These are phyloP conservation scores for Coffea canephora DNA, from an alignment of 257 asterid genomes.

Conservation along the genomic window DNA sequence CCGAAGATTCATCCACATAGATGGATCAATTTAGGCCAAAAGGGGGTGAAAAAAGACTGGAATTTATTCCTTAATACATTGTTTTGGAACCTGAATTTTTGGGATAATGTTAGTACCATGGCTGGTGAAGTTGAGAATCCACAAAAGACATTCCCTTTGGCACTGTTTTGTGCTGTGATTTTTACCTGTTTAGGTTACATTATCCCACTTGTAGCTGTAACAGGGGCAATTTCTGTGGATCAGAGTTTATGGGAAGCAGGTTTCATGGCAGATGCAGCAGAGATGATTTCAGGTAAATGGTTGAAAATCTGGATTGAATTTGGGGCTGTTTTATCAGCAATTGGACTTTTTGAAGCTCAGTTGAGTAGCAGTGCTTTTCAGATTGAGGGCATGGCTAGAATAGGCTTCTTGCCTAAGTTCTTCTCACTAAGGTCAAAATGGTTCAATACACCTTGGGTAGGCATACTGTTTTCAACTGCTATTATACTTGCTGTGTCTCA, in stretches of 20 bases:
- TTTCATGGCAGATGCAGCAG: conserved; percentile 59
- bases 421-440: conserved; percentile 44
- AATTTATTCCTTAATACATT: conserved; percentile 58
- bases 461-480: conserved; percentile 50
- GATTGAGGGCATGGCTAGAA: conserved; percentile 58
- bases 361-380: conserved; percentile 59
- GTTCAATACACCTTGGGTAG: conserved; percentile 51
- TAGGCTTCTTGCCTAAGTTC: conserved; percentile 40
- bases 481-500: conserved; percentile 54
- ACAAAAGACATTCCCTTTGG: conserved; percentile 47
- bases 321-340: conserved; percentile 57
- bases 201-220: conserved; percentile 65
- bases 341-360: conserved; percentile 75
- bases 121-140: conserved; percentile 80
- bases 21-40: conserved; percentile 57
- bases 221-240: conserved; percentile 59
- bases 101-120: conserved; percentile 77
- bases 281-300: conserved; percentile 57
- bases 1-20: conserved; percentile 27
- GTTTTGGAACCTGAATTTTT: conserved; percentile 74
- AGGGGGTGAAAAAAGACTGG: conserved; percentile 64
- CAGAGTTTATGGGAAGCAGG: conserved; percentile 73
- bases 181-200: conserved; percentile 63
- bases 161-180: conserved; percentile 48
- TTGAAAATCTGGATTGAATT: conserved; percentile 15